Conservation (phyloP, 805 yeast species). For the Saturnispora halmiae region DNA sequence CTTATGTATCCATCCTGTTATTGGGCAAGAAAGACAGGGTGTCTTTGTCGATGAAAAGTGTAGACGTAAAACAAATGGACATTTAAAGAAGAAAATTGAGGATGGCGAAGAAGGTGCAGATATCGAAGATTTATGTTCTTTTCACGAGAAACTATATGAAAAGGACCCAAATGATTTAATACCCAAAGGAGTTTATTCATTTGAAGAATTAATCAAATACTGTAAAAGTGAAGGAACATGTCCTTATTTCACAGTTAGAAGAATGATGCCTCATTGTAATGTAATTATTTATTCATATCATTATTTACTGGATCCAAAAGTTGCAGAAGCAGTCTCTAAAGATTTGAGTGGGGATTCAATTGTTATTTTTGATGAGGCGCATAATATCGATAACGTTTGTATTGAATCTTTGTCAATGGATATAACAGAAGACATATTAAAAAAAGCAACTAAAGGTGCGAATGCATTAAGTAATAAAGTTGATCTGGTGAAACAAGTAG, state of each 20-base stretch:
- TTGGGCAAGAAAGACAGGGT: slow-evolving; percentile 84
- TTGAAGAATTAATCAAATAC: slow-evolving; percentile 69
- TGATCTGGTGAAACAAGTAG: slow-evolving; percentile 75
- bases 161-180: slow-evolving; percentile 80
- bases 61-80: slow-evolving; percentile 89
- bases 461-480: slow-evolving; percentile 67
- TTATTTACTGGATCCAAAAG: slow-evolving; percentile 91
- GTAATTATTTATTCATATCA: slow-evolving; percentile 94
- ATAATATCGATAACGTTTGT: slow-evolving; percentile 97
- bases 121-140: slow-evolving; percentile 62
- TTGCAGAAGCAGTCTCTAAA: slow-evolving; percentile 88
- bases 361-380: slow-evolving; percentile 96
- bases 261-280: slow-evolving; percentile 94
- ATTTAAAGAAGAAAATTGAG: slow-evolving; percentile 58
- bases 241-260: slow-evolving; percentile 94
- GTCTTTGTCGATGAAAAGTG: slow-evolving; percentile 92
- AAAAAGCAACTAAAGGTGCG: slow-evolving; percentile 84
- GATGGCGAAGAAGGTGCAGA: slow-evolving; percentile 49
- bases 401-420: slow-evolving; percentile 91
- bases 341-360: slow-evolving; percentile 90
- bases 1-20: slow-evolving; percentile 82
- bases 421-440: slow-evolving; percentile 79
- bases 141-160: slow-evolving; percentile 82
- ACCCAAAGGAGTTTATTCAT: slow-evolving; percentile 91
- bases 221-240: slow-evolving; percentile 78